phyloP scores from a whole-genome alignment of 441 rosid genomes.

The Flueggea neowawraea region DNA sequence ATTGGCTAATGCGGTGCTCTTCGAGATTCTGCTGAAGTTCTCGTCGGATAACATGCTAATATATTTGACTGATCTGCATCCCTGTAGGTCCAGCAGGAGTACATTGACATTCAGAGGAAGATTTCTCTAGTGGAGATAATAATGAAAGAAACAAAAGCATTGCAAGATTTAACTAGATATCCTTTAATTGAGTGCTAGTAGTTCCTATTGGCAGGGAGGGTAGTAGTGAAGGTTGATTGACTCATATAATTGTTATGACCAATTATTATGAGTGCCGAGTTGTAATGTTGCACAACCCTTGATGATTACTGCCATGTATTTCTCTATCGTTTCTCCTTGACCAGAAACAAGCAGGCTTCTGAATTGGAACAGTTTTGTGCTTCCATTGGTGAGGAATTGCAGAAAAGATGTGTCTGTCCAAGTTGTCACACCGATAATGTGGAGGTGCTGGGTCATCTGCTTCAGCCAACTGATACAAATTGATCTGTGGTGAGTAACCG shows the following conservation, averaged over 20 bases:
- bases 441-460: constrained; percentile 43
- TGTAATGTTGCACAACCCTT: too few species aligned
- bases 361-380: constrained; percentile 48
- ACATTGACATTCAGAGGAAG: constrained; percentile 48
- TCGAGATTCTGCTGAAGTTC: not conserved
- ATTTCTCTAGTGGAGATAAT: constrained; percentile 34
- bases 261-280: too few species aligned
- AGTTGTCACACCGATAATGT: constrained; percentile 45
- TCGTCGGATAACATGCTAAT: not conserved
- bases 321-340: constrained; percentile 35
- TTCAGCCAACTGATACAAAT: constrained; percentile 36
- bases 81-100: constrained; percentile 45
- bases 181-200: constrained; percentile 23
- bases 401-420: constrained; percentile 57
- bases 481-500: constrained; percentile 29
- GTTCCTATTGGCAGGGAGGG: too few species aligned
- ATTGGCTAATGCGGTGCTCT: constrained; percentile 3
- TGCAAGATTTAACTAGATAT: constrained; percentile 57
- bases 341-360: constrained; percentile 55
- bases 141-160: constrained; percentile 40
- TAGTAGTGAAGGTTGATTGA: too few species aligned
- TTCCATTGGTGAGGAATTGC: constrained; percentile 54
- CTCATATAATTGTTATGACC: too few species aligned
- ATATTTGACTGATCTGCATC: not conserved
- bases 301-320: too few species aligned